phyloP scores from a whole-genome alignment of 2,329 filamentous ascomycete genomes.

The Shiraia sp. region DNA sequence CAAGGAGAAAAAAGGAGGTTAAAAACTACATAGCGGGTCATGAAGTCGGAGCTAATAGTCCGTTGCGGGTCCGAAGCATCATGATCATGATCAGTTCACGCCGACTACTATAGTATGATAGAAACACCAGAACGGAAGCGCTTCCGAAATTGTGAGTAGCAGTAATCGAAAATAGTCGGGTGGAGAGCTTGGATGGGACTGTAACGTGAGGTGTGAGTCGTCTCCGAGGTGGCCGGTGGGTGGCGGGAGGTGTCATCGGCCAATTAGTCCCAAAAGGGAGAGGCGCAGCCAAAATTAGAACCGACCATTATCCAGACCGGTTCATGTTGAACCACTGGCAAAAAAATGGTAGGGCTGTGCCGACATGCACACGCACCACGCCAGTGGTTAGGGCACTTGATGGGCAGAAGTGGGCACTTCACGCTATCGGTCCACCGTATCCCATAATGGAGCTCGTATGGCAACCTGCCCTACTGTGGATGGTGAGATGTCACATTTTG shows the following conservation, averaged over 20 bases:
- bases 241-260: conserved; percentile 1
- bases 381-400: conserved; percentile 20
- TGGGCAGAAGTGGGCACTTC: conserved; percentile 19
- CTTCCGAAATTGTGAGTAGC: conserved; percentile 14
- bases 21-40: conserved; percentile 1
- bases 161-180: conserved; percentile 8
- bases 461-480: conserved; percentile 19
- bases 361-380: conserved; percentile 12
- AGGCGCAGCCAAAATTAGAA: conserved; percentile 18
- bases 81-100: too few relatives aligned
- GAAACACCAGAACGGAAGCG: conserved; percentile 3
- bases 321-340: conserved; percentile 1
- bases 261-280: conserved; percentile 2
- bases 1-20: neutral
- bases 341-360: conserved; percentile 27
- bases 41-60: neutral
- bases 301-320: conserved; percentile 4
- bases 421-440: conserved; percentile 42
- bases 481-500: conserved; percentile 32
- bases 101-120: too few relatives aligned
- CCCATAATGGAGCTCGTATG: conserved; percentile 29
- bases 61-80: too few relatives aligned
- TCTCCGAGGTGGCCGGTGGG: conserved; percentile 5
- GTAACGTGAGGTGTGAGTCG: conserved; percentile 16
- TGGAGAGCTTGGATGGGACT: conserved; percentile 16